Percentiles rank a stretch among this genome's conserved stretches.
These are phyloP conservation scores for Coemansia sp. DNA, from an alignment of 192 early-diverging fungal genomes.

Conservation along the genomic window DNA sequence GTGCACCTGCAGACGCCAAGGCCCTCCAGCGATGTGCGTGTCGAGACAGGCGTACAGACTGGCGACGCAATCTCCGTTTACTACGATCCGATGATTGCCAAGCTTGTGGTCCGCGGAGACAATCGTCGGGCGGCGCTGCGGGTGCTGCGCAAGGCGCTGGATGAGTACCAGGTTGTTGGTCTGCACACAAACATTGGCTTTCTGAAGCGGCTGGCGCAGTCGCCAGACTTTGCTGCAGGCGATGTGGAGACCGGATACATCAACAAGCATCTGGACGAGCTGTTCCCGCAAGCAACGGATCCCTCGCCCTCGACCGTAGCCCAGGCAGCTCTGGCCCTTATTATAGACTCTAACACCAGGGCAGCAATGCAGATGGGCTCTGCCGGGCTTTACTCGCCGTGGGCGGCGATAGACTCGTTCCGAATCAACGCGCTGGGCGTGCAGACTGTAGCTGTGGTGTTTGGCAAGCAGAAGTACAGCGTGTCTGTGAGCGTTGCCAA, in stretches of 20 bases:
- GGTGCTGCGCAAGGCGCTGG: constrained; percentile 76
- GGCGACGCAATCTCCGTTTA: constrained; percentile 91
- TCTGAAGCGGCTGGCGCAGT: constrained; percentile 72
- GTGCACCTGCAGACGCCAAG: constrained; percentile 73
- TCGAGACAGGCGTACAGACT: constrained; percentile 91
- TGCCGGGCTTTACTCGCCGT: constrained; percentile 26
- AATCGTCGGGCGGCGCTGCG: constrained; percentile 84
- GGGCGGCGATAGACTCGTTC: constrained; percentile 52
- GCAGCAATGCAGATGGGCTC: constrained; percentile 2
- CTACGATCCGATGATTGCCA: constrained; percentile 97
- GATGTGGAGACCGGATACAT: constrained; percentile 97
- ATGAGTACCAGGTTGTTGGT: constrained; percentile 88
- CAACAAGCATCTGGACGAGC: constrained; percentile 67
- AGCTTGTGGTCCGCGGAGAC: constrained; percentile 83
- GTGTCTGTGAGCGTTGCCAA: constrained; percentile 20
- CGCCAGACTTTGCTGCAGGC: constrained; percentile 81
- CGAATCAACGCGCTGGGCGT: constrained; percentile 43
- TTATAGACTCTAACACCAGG: constrained; percentile 29
- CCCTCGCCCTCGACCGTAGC: constrained; percentile 59
- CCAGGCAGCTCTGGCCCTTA: constrained; percentile 65
- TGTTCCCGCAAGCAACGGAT: constrained; percentile 54
- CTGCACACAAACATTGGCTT: constrained; percentile 94
- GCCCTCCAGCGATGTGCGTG: constrained; percentile 63
- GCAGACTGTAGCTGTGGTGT: constrained; percentile 21
- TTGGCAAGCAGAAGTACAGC: constrained; percentile 26